Conservation (phyloP, 495 filamentous ascomycete genomes). For the Podospora australis region DNA sequence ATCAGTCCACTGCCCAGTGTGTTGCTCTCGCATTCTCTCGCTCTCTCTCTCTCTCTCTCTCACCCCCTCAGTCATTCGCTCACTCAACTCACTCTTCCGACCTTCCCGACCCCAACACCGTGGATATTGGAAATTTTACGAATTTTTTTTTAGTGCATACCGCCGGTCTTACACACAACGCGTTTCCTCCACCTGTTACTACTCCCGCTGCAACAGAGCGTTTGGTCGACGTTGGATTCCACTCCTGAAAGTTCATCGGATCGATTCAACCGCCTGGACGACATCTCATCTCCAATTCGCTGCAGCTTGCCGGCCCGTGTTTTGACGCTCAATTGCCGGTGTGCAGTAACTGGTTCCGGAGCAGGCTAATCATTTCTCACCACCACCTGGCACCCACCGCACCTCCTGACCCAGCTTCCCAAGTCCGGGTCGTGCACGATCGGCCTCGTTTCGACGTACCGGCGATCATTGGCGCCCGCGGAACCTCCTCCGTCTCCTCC, state of each 20-base stretch:
- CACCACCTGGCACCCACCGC: constrained; percentile 5
- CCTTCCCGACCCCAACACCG: too few species aligned
- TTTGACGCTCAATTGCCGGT: neutral
- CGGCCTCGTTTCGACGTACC: constrained; percentile 16
- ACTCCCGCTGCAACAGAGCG: neutral
- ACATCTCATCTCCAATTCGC: neutral
- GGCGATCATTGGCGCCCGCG: constrained; percentile 11
- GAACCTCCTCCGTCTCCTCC: constrained; percentile 2
- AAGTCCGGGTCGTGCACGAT: constrained; percentile 21
- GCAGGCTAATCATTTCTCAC: constrained; percentile 22
- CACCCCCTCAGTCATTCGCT: neutral
- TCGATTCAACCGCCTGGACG: neutral
- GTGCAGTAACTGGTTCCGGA: constrained; percentile 1
- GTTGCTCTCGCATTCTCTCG: neutral
- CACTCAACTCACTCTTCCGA: neutral
- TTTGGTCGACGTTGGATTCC: constrained; percentile 9
- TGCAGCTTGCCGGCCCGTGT: constrained; percentile 1
- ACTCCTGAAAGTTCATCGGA: constrained; percentile 3
- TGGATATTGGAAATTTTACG: too few species aligned
- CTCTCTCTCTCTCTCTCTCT: neutral
- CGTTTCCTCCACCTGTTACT: neutral
- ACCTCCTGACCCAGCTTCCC: constrained; percentile 14
- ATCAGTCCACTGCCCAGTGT: neutral
- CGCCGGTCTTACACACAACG: too few species aligned
- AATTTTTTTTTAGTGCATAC: too few species aligned